A percentile compares a stretch with the other conserved stretches of the same genome.
These are phyloP conservation scores for Saccharum officinarum DNA, from an alignment of 176 grass and related monocot species.

Conservation along the genomic window DNA sequence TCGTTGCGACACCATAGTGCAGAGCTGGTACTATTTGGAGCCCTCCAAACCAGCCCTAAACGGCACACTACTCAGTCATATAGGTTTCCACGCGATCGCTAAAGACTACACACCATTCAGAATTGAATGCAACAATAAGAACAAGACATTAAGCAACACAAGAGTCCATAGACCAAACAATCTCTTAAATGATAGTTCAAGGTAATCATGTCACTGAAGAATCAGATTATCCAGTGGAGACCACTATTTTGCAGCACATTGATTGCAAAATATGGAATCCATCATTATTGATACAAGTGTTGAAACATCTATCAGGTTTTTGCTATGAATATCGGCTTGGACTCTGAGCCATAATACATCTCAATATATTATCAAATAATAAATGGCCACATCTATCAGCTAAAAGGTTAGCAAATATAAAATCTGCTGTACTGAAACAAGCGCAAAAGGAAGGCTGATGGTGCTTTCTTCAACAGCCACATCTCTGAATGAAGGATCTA, in stretches of 20 bases:
- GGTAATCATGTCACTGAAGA: neutral
- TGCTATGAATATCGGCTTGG: neutral
- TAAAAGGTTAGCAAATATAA: neutral
- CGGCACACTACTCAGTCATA: no score
- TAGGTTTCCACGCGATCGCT: no score
- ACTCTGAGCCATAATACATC: neutral
- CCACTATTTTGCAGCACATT: neutral
- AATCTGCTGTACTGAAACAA: slow-evolving; percentile 18
- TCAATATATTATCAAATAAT: neutral
- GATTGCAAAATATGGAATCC: neutral
- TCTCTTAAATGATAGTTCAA: neutral
- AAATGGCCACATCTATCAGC: neutral
- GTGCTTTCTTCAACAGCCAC: slow-evolving; percentile 1
- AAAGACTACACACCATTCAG: no score
- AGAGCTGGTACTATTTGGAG: no score
- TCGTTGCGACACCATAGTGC: no score
- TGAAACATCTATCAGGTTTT: neutral
- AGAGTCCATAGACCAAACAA: neutral
- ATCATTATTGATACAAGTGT: neutral
- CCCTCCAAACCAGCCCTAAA: no score
- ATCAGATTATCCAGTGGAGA: neutral
- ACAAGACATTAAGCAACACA: neutral
- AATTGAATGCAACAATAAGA: neutral
- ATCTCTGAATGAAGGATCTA: slow-evolving; percentile 23
- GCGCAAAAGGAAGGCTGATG: neutral